Evolutionary conservation across 495 filamentous ascomycete species (phyloP).

Genomic region (Daldinia vernicosa): DNA sequence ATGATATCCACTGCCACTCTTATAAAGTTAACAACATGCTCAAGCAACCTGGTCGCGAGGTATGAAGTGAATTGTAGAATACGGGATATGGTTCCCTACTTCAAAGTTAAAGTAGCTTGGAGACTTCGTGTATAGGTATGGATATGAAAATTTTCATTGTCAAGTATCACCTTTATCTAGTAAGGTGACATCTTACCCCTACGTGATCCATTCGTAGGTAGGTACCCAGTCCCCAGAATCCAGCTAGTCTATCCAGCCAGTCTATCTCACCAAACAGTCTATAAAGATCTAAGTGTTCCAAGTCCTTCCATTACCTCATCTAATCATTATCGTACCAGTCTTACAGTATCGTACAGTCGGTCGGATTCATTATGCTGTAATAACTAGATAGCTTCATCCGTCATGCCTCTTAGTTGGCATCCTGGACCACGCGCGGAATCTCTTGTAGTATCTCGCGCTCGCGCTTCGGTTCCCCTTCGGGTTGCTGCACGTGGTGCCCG

Average conservation of each 20-base stretch:
- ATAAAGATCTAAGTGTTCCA: not conserved
- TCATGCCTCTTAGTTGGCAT: slow-evolving; percentile 6
- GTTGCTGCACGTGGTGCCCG: not conserved
- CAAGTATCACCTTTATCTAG: not conserved
- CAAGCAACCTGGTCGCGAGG: too few relatives aligned
- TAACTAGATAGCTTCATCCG: not conserved
- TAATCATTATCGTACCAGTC: not conserved
- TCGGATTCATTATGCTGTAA: not conserved
- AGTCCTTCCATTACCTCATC: not conserved
- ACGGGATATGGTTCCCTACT: too few relatives aligned
- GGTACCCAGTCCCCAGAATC: not conserved
- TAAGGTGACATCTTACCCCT: not conserved
- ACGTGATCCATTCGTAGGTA: not conserved
- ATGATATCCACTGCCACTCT: too few relatives aligned
- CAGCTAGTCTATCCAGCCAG: not conserved
- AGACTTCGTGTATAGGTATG: not conserved
- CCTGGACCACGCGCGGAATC: not conserved
- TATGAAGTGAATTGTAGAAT: too few relatives aligned
- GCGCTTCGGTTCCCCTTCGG: not conserved
- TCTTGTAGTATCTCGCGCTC: slow-evolving; percentile 20
- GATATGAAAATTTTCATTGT: not conserved
- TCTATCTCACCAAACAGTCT: not conserved
- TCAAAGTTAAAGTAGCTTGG: too few relatives aligned
- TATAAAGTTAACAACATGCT: too few relatives aligned
- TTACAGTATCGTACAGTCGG: not conserved